Evolutionary conservation across 306 rosid species (phyloP).

Genomic region (Sicyos baderoa): DNA sequence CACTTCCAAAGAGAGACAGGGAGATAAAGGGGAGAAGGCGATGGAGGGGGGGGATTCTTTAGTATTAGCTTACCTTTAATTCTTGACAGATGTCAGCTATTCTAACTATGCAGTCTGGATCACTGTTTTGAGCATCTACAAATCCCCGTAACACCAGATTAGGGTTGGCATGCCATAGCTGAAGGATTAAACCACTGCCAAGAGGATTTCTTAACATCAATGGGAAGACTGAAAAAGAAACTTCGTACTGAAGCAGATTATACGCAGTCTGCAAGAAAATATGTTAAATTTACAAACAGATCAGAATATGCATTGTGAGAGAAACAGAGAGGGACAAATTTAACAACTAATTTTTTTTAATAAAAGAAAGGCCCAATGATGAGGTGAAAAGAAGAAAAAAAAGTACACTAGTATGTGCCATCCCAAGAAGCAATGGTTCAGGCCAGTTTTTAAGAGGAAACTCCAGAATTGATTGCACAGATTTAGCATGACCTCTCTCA

Average conservation of each 20-base stretch:
- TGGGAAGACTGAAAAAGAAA: constrained; percentile 59
- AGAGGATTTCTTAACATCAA: constrained; percentile 45
- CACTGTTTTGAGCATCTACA: constrained; percentile 52
- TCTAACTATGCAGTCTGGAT: constrained; percentile 47
- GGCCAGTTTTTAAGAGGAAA: constrained; percentile 86
- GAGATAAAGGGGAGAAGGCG: background rate
- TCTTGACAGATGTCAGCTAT: constrained; percentile 80
- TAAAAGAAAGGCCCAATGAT: background rate
- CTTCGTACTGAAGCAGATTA: constrained; percentile 80
- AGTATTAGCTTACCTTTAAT: constrained; percentile 49
- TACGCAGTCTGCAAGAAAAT: constrained; percentile 69
- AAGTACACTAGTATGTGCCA: constrained; percentile 68
- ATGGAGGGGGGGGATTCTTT: background rate
- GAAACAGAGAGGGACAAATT: background rate
- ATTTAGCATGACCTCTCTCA: constrained; percentile 86
- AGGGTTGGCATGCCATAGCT: constrained; percentile 76
- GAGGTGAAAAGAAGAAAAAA: background rate
- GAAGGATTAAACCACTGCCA: constrained; percentile 53
- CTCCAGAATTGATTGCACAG: constrained; percentile 67
- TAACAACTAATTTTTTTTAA: background rate
- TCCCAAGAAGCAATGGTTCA: constrained; percentile 85
- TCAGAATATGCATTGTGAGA: background rate
- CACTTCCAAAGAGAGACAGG: background rate
- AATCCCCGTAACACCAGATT: constrained; percentile 71
- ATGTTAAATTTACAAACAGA: constrained; percentile 20